phyloP scores from a whole-genome alignment of 495 filamentous ascomycete genomes.

The Tuber umbilicatum region DNA sequence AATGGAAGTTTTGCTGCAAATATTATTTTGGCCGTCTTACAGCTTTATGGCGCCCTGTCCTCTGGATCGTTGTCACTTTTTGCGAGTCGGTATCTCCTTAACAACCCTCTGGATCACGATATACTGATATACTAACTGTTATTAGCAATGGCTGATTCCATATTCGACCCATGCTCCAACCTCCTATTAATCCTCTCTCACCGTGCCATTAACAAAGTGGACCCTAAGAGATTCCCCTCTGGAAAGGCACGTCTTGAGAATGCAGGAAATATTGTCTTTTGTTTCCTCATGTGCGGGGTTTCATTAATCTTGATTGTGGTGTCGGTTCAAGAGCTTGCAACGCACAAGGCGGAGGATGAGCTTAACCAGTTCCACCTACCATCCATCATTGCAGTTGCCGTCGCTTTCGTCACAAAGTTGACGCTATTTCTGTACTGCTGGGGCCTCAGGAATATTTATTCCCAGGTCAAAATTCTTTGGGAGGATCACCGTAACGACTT shows the following conservation, averaged over 20 bases:
- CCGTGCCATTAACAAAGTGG: slow-evolving; percentile 80
- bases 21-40: slow-evolving; percentile 65
- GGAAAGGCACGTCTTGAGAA: slow-evolving; percentile 95
- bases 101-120: not conserved
- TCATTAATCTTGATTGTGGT: slow-evolving; percentile 87
- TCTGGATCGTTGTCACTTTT: slow-evolving; percentile 88
- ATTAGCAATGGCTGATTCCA: slow-evolving; percentile 77
- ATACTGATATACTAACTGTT: not conserved
- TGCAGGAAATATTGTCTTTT: slow-evolving; percentile 93
- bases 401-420: slow-evolving; percentile 81
- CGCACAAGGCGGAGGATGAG: slow-evolving; percentile 42
- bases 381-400: slow-evolving; percentile 76
- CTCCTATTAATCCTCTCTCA: slow-evolving; percentile 79
- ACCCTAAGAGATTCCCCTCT: slow-evolving; percentile 81
- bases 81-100: slow-evolving; percentile 51
- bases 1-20: slow-evolving; percentile 86
- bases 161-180: slow-evolving; percentile 93
- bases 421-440: slow-evolving; percentile 85
- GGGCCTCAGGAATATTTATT: slow-evolving; percentile 78
- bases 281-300: slow-evolving; percentile 90
- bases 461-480: slow-evolving; percentile 89
- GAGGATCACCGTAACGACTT: slow-evolving; percentile 84
- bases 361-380: slow-evolving; percentile 68
- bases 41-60: slow-evolving; percentile 80
- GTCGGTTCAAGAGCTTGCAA: slow-evolving; percentile 62